phyloP scores from a whole-genome alignment of 495 filamentous ascomycete genomes.

The Xylaria castorea region DNA sequence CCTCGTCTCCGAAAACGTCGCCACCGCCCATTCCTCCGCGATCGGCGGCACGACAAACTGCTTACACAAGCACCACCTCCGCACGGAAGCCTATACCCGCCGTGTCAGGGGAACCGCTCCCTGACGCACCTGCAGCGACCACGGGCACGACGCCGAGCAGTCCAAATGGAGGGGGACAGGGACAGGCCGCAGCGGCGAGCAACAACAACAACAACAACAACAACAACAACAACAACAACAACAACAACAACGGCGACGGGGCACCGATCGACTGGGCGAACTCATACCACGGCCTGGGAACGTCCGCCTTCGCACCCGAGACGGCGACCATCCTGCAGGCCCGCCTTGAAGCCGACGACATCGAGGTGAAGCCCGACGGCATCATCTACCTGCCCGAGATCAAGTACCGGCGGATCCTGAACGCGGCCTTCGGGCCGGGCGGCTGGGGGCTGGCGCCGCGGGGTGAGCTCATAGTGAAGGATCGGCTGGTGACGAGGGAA shows the following conservation, averaged over 20 bases:
- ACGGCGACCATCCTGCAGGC: slow-evolving; percentile 72
- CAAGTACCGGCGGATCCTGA: slow-evolving; percentile 94
- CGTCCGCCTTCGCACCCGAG: slow-evolving; percentile 77
- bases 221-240: too few species aligned
- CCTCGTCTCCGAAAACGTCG: background rate
- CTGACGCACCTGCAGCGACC: slow-evolving; percentile 19
- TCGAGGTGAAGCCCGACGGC: slow-evolving; percentile 96
- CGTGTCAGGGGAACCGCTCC: slow-evolving; percentile 26
- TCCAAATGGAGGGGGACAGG: background rate
- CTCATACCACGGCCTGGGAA: slow-evolving; percentile 87
- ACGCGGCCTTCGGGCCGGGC: slow-evolving; percentile 90
- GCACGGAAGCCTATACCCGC: slow-evolving; percentile 35
- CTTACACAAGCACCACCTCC: background rate
- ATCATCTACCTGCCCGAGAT: slow-evolving; percentile 98
- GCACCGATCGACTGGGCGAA: slow-evolving; percentile 84
- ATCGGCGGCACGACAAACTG: background rate
- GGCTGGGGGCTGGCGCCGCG: slow-evolving; percentile 93
- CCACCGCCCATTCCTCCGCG: slow-evolving; percentile 9
- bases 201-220: slow-evolving; percentile 1
- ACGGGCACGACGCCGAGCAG: background rate
- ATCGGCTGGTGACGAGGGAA: slow-evolving; percentile 88
- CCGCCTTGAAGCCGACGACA: slow-evolving; percentile 71
- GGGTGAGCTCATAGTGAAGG: slow-evolving; percentile 88
- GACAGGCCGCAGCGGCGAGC: background rate
- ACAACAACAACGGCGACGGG: background rate